Percentiles rank a stretch among this genome's conserved stretches.
Conservation (phyloP, 2,329 filamentous ascomycete genomes). For the Fusarium newnesense region DNA sequence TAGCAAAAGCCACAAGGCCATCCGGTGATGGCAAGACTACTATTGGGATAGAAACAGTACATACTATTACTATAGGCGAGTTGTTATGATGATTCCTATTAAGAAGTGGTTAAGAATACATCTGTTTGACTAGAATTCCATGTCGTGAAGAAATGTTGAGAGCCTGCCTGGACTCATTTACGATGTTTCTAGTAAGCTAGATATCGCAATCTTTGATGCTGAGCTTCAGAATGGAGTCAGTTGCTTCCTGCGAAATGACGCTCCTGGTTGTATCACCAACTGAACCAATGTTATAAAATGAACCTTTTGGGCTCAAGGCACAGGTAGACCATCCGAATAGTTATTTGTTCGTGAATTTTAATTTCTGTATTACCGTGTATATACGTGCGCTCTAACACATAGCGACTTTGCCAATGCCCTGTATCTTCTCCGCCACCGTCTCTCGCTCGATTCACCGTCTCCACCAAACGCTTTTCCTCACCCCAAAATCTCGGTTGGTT, state of each 20-base stretch:
- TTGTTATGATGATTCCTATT: not conserved
- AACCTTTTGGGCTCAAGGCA: not conserved
- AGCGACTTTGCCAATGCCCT: not conserved
- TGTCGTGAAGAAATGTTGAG: not conserved
- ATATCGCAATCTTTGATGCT: not conserved
- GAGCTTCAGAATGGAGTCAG: not conserved
- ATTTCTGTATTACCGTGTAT: not conserved
- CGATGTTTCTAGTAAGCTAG: not conserved
- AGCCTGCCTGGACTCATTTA: not conserved
- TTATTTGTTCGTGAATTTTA: not conserved
- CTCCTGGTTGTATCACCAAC: not conserved
- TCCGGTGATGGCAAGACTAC: not conserved
- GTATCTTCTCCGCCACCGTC: not conserved
- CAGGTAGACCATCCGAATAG: not conserved
- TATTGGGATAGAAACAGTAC: not conserved
- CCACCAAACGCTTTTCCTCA: not conserved
- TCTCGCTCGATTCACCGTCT: not conserved
- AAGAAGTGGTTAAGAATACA: not conserved
- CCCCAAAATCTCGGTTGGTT: slow-evolving; percentile 7
- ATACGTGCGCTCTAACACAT: not conserved
- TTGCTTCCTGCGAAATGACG: not conserved
- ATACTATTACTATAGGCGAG: not conserved
- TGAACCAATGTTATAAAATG: too few relatives aligned
- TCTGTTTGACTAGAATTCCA: not conserved
- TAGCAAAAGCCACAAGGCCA: not conserved